phyloP scores from a whole-genome alignment of 768 basidiomycete species.

The Piloderma croceum region DNA sequence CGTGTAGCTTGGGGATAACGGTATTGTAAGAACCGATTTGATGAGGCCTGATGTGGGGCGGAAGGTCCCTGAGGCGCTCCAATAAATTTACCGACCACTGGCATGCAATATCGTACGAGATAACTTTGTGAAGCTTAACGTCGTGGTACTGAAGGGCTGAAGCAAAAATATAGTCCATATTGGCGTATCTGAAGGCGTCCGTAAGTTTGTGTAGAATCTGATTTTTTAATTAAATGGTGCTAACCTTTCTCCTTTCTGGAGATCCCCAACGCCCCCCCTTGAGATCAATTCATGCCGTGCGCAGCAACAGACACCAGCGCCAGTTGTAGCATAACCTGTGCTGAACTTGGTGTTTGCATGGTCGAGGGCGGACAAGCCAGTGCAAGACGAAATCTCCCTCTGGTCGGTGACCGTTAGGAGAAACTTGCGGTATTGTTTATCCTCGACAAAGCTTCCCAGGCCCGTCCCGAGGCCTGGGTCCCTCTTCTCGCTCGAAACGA shows the following conservation, averaged over 20 bases:
- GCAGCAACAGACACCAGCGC: conserved; percentile 9
- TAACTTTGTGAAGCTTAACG: not conserved
- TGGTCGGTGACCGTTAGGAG: conserved; percentile 6
- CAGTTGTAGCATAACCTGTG: not conserved
- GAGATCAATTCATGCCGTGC: conserved; percentile 18
- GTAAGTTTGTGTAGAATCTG: conserved; percentile 1
- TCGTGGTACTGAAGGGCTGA: conserved; percentile 1
- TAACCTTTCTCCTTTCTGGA: conserved; percentile 22
- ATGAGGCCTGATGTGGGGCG: not conserved
- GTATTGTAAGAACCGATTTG: conserved; percentile 3
- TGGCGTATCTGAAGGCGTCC: conserved; percentile 14
- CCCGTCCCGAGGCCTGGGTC: conserved; percentile 23
- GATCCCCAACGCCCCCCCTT: conserved; percentile 17
- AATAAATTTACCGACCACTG: conserved; percentile 19
- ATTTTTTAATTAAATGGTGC: not conserved
- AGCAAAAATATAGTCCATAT: conserved; percentile 11
- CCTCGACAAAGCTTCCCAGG: conserved; percentile 21
- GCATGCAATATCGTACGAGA: conserved; percentile 23
- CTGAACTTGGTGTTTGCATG: conserved; percentile 1
- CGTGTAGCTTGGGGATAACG: conserved; percentile 30
- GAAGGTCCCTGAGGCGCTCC: conserved; percentile 6
- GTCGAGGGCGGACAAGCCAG: conserved; percentile 5
- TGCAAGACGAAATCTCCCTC: conserved; percentile 19
- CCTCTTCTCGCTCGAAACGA: conserved; percentile 5
- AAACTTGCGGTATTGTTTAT: conserved; percentile 13